Base-by-base conservation (phyloP, 371 early-diverging fungal genomes). In the Mortierella sp. region DNA sequence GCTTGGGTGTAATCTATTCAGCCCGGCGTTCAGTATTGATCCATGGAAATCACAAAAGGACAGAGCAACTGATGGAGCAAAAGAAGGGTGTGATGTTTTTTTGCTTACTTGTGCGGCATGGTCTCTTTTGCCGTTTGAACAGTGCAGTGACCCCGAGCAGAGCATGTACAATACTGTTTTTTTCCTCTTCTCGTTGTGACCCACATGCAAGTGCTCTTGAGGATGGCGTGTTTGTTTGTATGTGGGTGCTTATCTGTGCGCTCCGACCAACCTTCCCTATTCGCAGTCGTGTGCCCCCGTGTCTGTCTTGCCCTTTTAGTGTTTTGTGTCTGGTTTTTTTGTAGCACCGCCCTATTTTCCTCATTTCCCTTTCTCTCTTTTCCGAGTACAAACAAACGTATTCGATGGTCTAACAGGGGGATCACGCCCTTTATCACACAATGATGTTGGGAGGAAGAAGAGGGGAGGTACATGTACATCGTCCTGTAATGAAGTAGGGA, bases 101-200 rank as follows among this genome's bases (percentile, higher is more conserved):
- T n/a, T n/a, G n/a, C n/a, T n/a, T 37, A 12, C 14, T 39, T 21
- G 12, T 31, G 3, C 12, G 7, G 19, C 37, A 21, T 21, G 54
- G 23, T 43, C 23, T 21, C 28, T 34, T 19, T 21, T 11, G n/a
- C 4, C 19, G 44, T 17, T 6, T 15, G 3, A 27, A 37, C 41
- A 26, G 28, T n/a, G 37, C 19, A 42, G 55, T 26, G 7, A 28
- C 41, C 41, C 55, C 19, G 55, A 55, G 55, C 42, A 43, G 42
- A 34, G 37, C 37, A 14, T 44, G 1, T 30, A 17, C n/a, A n/a
- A n/a, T 27, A 6, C 19, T 34, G 7, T 26, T 28, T 19, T n/a
- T 21, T 19, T 52, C n/a, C 34, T 7, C 6, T 27, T 19, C 27
- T 27, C n/a, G 17, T 50, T 7, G 1, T 34, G 37, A 14, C 14